Evolutionary conservation across 1,284 basidiomycete species (phyloP).

Genomic region (Athelia psychrophila): DNA sequence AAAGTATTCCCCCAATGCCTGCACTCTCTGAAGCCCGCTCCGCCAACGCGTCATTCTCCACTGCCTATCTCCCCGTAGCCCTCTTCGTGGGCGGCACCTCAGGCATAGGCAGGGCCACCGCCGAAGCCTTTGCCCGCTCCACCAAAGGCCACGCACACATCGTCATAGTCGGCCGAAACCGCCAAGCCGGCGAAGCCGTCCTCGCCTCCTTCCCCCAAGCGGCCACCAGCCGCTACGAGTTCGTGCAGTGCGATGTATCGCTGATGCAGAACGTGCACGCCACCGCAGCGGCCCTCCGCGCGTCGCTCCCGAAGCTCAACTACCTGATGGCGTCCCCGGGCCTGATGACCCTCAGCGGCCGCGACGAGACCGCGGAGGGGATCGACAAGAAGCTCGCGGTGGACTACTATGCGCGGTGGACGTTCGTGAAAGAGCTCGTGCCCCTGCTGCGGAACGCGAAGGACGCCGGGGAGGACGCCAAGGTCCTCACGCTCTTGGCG

Average conservation of each 20-base stretch:
- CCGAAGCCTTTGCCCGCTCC: constrained; percentile 24
- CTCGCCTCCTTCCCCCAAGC: constrained; percentile 27
- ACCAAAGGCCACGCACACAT: constrained; percentile 30
- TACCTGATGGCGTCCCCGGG: constrained; percentile 15
- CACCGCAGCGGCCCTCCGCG: constrained; percentile 5
- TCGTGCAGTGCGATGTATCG: constrained; percentile 13
- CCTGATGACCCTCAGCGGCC: constrained; percentile 11
- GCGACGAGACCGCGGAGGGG: constrained; percentile 17
- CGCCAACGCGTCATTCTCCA: constrained; percentile 9
- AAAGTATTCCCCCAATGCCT: constrained; percentile 9
- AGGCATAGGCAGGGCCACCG: constrained; percentile 31
- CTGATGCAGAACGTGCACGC: constrained; percentile 10
- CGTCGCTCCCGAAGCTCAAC: constrained; percentile 14
- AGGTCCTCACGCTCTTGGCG: constrained; percentile 13
- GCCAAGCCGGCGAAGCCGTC: constrained; percentile 29
- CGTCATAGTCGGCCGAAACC: constrained; percentile 33
- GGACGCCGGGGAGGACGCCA: constrained; percentile 19
- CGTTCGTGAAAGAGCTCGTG: constrained; percentile 24
- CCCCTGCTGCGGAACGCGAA: constrained; percentile 24
- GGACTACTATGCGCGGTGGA: constrained; percentile 27
- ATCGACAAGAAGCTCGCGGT: constrained; percentile 25
- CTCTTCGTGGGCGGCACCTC: constrained; percentile 33
- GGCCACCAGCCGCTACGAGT: constrained; percentile 14
- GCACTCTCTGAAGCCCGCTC: constrained; percentile 11
- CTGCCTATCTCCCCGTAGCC: constrained; percentile 22